A percentile compares a stretch with the other conserved stretches of the same genome.
These are phyloP conservation scores for Eucommia ulmoides DNA, from an alignment of 257 asterid genomes.

Conservation along the genomic window DNA sequence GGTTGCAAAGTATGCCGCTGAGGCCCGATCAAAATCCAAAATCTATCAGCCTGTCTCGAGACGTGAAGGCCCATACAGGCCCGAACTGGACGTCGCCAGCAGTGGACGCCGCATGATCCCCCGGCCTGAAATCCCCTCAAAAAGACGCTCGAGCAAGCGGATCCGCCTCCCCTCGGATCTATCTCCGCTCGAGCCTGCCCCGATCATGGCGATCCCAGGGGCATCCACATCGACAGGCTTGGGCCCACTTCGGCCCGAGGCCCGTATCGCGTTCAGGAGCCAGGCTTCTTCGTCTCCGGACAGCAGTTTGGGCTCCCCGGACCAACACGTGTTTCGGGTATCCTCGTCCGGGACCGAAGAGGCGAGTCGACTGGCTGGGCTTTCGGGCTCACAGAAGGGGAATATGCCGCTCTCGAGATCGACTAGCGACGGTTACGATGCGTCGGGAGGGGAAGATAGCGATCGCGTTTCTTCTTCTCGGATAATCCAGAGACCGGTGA, in stretches of 20 bases:
- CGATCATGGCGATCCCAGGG: constrained; percentile 21
- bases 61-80: constrained; percentile 27
- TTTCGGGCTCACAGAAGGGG: constrained; percentile 30
- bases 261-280: constrained; percentile 40
- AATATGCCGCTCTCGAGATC: constrained; percentile 69
- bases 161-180: constrained; percentile 78
- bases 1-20: constrained; percentile 91
- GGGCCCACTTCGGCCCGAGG: constrained; percentile 69
- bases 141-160: constrained; percentile 64
- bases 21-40: constrained; percentile 85
- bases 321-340: constrained; percentile 52
- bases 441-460: constrained; percentile 98
- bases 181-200: constrained; percentile 36
- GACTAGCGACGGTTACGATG: constrained; percentile 93
- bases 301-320: constrained; percentile 88
- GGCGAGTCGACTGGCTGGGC: constrained; percentile 34
- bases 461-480: constrained; percentile 77
- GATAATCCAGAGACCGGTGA: constrained; percentile 32
- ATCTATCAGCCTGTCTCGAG: constrained; percentile 58
- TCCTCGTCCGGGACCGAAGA: constrained; percentile 58
- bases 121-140: constrained; percentile 41
- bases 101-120: constrained; percentile 48
- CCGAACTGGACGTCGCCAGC: constrained; percentile 62
- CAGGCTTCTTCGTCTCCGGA: constrained; percentile 71
- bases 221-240: constrained; percentile 40